phyloP scores from a whole-genome alignment of 306 rosid genomes.

The Gastrolobium villosum region DNA sequence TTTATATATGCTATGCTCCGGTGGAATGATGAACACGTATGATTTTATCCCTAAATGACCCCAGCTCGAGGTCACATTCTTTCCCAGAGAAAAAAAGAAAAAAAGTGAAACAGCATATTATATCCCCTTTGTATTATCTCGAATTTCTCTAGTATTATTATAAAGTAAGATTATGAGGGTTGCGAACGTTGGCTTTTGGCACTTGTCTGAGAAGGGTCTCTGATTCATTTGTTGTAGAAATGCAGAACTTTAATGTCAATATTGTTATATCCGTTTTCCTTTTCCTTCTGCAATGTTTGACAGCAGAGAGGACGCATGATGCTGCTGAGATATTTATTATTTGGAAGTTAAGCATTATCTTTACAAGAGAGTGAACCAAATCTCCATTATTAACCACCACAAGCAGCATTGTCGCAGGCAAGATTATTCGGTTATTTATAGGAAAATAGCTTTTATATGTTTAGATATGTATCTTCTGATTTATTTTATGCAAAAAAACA shows the following conservation, averaged over 20 bases:
- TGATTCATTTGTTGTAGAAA: constrained; percentile 31
- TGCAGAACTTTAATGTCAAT: not conserved
- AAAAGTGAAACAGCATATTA: not conserved
- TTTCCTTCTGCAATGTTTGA: too few species aligned
- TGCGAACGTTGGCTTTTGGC: constrained; percentile 14
- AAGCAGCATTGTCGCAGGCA: too few species aligned
- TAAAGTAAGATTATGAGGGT: constrained; percentile 48
- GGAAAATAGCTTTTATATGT: too few species aligned
- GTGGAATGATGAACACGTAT: constrained; percentile 35
- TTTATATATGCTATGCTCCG: constrained; percentile 39
- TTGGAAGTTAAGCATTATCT: too few species aligned
- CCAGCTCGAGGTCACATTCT: constrained; percentile 97
- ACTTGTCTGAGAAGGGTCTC: not conserved
- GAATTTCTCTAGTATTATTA: constrained; percentile 36
- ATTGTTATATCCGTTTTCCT: not conserved
- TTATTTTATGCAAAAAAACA: too few species aligned
- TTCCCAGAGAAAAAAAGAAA: constrained; percentile 48
- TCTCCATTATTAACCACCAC: too few species aligned
- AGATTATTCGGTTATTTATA: too few species aligned
- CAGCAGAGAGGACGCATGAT: too few species aligned
- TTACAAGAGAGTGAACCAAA: too few species aligned
- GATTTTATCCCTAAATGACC: constrained; percentile 57
- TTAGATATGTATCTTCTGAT: too few species aligned
- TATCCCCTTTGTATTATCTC: constrained; percentile 48
- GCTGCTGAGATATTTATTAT: too few species aligned